Evolutionary conservation across 2,329 filamentous ascomycete genomes (phyloP).

Genomic region (Tolypocladium ophioglossoides): DNA sequence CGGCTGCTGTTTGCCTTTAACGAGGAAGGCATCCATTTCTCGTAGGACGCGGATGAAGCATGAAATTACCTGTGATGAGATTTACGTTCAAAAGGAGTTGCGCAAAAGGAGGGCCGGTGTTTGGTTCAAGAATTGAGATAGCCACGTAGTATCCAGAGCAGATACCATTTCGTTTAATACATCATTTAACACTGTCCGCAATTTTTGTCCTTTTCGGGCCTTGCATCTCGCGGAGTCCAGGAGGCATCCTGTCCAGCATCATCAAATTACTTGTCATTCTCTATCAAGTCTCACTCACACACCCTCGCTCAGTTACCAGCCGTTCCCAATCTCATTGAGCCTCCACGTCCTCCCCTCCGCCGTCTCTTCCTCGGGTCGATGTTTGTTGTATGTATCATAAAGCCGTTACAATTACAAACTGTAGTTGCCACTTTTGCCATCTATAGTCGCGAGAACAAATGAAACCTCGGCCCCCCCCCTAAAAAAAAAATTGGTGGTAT

Average conservation of each 20-base stretch:
- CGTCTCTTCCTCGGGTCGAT: background rate
- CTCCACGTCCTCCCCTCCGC: background rate
- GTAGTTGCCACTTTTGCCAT: slow-evolving; percentile 11
- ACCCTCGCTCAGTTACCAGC: background rate
- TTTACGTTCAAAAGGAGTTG: background rate
- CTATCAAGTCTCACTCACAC: background rate
- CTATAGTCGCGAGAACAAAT: slow-evolving; percentile 11
- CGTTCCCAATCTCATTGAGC: background rate
- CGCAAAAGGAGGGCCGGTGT: background rate
- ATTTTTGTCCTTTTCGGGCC: background rate
- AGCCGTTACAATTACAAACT: slow-evolving; percentile 16
- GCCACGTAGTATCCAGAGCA: background rate
- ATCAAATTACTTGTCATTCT: background rate
- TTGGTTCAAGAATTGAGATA: background rate
- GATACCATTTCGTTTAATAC: background rate
- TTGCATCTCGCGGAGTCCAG: background rate
- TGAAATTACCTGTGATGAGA: background rate
- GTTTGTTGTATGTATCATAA: slow-evolving; percentile 3
- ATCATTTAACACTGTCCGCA: background rate
- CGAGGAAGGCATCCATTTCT: slow-evolving; percentile 87
- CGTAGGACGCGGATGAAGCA: slow-evolving; percentile 27
- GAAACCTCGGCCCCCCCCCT: slow-evolving; percentile 1
- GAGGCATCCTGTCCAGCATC: background rate
- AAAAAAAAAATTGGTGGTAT: slow-evolving; percentile 3
- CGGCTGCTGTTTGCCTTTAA: slow-evolving; percentile 75